Evolutionary conservation across 805 yeast species (phyloP), one percentile per base, ranked within the genome.

Genomic region (Sugiyamaella mastotermitis): DNA sequence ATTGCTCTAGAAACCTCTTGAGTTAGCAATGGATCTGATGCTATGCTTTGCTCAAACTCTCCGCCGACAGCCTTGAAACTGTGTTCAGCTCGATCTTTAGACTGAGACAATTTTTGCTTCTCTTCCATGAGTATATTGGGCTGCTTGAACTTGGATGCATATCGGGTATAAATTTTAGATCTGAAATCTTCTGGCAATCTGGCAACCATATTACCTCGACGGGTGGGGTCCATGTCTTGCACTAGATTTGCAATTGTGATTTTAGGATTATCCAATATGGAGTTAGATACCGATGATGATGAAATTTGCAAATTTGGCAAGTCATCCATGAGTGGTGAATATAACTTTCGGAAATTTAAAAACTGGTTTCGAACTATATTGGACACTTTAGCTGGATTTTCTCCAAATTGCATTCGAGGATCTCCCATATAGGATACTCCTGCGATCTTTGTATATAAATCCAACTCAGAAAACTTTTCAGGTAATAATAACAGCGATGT

Each of bases 341-440:
- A 92, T 52, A 92, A 73, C 40, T 63, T 61, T 42, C 79, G 72
- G 62, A 92, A 92, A 45, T 75, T 71, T 14, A 64, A 61, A 46
- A 74, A 71, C 59, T 92, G 96, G 57, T 82, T 82, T 8, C 61
- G 57, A 3, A 92, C 97, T 45, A 92, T 92, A 56, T 92, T 92
- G 34, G 68, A 65, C 28, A 88, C 83, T 59, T 92, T 92, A 50
- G 79, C 70, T 4, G 97, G 96, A 57, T 92, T 84, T 58, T 92
- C 98, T 1, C 96, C 97, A 20, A 88, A 65, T 30, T 70, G 66
- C 73, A 86, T 80, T 49, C 98, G 74, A 20, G 87, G 80, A 57
- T 92, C 98, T 14, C 98, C 98, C 58, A 78, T 63, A 55, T 92
- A 92, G 15, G 95, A 84, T 13, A 92, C 61, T 10, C 76, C 74